phyloP scores from a whole-genome alignment of 1,284 basidiomycete genomes.

The Papiliotrema flavescens region DNA sequence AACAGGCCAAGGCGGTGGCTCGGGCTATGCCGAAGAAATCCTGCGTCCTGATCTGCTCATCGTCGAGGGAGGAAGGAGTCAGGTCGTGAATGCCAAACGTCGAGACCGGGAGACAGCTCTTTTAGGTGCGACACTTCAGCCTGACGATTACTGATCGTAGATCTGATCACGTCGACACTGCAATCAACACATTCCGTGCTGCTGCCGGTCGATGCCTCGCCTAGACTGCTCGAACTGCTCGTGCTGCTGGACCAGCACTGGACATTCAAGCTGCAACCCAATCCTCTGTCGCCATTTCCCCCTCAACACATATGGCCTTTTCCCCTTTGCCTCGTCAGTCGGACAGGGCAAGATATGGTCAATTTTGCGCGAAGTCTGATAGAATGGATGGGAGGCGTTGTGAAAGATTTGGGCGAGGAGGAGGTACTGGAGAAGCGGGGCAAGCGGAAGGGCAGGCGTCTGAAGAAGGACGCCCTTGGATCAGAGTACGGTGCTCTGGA shows the following conservation, averaged over 20 bases:
- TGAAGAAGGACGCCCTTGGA: slow-evolving; percentile 50
- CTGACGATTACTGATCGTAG: slow-evolving; percentile 48
- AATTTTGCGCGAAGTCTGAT: slow-evolving; percentile 95
- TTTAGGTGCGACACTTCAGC: slow-evolving; percentile 59
- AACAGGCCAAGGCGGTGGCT: slow-evolving; percentile 57
- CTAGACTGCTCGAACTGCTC: slow-evolving; percentile 86
- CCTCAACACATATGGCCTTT: slow-evolving; percentile 40
- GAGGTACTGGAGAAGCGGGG: slow-evolving; percentile 57
- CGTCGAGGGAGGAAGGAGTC: slow-evolving; percentile 81
- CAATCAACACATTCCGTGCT: slow-evolving; percentile 79
- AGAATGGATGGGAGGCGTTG: slow-evolving; percentile 95
- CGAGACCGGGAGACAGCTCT: slow-evolving; percentile 88
- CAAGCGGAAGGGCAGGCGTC: slow-evolving; percentile 56
- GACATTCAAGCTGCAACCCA: slow-evolving; percentile 72
- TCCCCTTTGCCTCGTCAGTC: slow-evolving; percentile 87
- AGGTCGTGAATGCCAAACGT: slow-evolving; percentile 76
- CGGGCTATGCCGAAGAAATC: slow-evolving; percentile 62
- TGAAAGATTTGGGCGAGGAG: slow-evolving; percentile 78
- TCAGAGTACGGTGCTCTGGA: slow-evolving; percentile 45
- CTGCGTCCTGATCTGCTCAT: slow-evolving; percentile 88
- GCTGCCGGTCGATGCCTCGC: slow-evolving; percentile 89
- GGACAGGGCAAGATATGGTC: slow-evolving; percentile 88
- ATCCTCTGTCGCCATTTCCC: neutral
- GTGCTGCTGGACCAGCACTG: slow-evolving; percentile 97
- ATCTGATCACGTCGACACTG: slow-evolving; percentile 76